Evolutionary conservation across 2,329 filamentous ascomycete genomes (phyloP), one percentile per base, ranked within the genome.

Genomic region (Arachnomyces sp.): DNA sequence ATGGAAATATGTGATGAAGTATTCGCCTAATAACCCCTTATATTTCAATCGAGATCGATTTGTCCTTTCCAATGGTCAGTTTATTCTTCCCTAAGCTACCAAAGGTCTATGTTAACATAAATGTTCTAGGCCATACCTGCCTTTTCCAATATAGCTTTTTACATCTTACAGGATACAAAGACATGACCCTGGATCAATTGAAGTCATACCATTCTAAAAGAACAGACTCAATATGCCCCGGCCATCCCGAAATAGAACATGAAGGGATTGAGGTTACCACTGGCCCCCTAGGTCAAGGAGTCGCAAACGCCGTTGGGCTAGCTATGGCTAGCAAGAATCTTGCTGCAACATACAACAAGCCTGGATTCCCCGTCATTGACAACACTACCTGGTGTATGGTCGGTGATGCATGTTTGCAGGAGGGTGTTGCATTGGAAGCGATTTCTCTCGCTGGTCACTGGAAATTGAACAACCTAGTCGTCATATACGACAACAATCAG

Each of bases 11-110:
- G 64, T 66, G 4, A 81, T 81, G 77, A 65, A 65, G 34, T 81
- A 77, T 50, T 68, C 72, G 2, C 76, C 77, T 0, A 58, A 61
- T n/a, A 70, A 70, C 31, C 70, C 73, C 7, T 52, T 65, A 31
- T 81, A 64, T 55, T 79, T 80, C 63, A 77, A 81, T 54, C 65
- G 77, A 28, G 77, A 81, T 48, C 70, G 76, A 15, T 80, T 81
- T 49, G 71, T 81, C 5, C 64, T 81, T 8, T 79, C 75, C 15
- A 81, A 80, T 47, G 77, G 62, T 63, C 40, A 2, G 36, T 8
- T 9, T 4, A 4, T 31, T 15, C 8, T 13, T 13, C 12, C 8
- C 15, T 20, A n/a, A 12, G 15, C 8, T 25, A 32, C 13, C 12
- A 9, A 5, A n/a, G 8, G 31, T n/a, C 3, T 17, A 15, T 38